These are phyloP conservation scores for Sherardia arvensis DNA, from an alignment of 257 asterid genomes.

Conservation along the genomic window DNA sequence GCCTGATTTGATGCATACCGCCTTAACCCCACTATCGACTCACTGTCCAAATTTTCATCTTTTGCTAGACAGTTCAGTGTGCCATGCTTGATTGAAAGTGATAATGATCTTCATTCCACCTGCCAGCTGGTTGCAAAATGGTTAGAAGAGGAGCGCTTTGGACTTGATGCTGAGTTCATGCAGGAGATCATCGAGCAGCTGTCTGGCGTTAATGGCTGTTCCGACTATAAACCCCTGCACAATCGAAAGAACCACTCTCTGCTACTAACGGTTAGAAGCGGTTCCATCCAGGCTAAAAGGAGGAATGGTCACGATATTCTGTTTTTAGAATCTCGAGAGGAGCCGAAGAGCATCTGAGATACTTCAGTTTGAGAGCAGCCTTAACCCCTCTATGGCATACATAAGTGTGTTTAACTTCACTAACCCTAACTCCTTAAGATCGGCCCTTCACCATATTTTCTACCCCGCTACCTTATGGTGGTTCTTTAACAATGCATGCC, in stretches of 20 bases:
- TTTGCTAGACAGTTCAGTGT: slow-evolving; percentile 28
- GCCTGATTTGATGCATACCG: too few relatives aligned
- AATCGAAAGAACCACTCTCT: slow-evolving; percentile 39
- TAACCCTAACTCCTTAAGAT: too few relatives aligned
- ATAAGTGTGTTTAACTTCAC: too few relatives aligned
- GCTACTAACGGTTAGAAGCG: slow-evolving; percentile 63
- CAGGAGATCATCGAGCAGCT: slow-evolving; percentile 81
- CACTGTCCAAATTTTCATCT: slow-evolving; percentile 56
- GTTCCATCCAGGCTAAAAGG: slow-evolving; percentile 61
- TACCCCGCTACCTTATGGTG: too few relatives aligned
- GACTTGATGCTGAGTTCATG: slow-evolving; percentile 70
- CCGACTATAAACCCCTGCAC: slow-evolving; percentile 43
- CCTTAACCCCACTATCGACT: slow-evolving; percentile 25
- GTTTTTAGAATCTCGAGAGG: slow-evolving; percentile 35
- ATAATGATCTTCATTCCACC: slow-evolving; percentile 36
- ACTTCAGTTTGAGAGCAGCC: slow-evolving; percentile 37
- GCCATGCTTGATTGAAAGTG: slow-evolving; percentile 40
- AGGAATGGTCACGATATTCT: slow-evolving; percentile 30
- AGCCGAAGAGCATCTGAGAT: slow-evolving; percentile 26
- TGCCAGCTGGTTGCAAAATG: slow-evolving; percentile 52
- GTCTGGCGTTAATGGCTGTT: slow-evolving; percentile 62
- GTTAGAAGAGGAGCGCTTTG: slow-evolving; percentile 78
- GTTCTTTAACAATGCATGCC: too few relatives aligned
- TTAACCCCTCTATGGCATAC: too few relatives aligned
- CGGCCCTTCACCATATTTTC: too few relatives aligned